These are phyloP conservation scores for Plantago rigida DNA, from an alignment of 305 asterid species.

Conservation along the genomic window DNA sequence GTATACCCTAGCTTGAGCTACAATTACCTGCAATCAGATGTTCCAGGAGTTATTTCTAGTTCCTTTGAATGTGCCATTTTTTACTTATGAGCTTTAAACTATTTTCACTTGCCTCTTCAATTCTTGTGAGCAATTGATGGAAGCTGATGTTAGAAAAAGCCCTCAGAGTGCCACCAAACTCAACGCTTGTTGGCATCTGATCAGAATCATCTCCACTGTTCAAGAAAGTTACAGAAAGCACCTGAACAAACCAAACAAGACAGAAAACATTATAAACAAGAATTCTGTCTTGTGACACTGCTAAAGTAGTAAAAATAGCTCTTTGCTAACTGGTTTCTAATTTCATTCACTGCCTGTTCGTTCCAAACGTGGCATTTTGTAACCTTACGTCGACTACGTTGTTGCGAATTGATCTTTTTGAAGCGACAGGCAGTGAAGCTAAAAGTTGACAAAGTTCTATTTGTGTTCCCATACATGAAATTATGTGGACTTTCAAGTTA, in stretches of 20 bases:
- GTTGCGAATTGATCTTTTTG: neutral
- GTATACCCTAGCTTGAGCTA: slow-evolving; percentile 63
- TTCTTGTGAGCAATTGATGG: slow-evolving; percentile 51
- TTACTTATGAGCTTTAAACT: neutral
- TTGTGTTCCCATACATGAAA: no score
- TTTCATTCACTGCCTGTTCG: neutral
- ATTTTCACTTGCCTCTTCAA: slow-evolving; percentile 54
- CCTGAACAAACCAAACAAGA: slow-evolving; percentile 34
- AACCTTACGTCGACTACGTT: neutral
- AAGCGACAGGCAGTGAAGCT: neutral
- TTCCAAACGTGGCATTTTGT: neutral
- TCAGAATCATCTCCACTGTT: slow-evolving; percentile 47
- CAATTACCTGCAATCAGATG: slow-evolving; percentile 44
- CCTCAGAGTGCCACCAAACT: slow-evolving; percentile 77
- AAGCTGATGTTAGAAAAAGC: slow-evolving; percentile 66
- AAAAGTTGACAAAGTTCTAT: neutral
- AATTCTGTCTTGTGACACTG: neutral
- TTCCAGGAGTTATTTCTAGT: neutral
- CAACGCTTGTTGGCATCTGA: slow-evolving; percentile 34
- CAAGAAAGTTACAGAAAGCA: slow-evolving; percentile 75
- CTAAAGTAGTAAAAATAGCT: neutral
- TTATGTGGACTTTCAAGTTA: neutral
- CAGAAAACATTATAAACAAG: neutral
- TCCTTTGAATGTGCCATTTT: neutral
- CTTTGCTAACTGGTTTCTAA: neutral